Conservation (phyloP, 345 rosid genomes). For the Pugionium cornutum region DNA sequence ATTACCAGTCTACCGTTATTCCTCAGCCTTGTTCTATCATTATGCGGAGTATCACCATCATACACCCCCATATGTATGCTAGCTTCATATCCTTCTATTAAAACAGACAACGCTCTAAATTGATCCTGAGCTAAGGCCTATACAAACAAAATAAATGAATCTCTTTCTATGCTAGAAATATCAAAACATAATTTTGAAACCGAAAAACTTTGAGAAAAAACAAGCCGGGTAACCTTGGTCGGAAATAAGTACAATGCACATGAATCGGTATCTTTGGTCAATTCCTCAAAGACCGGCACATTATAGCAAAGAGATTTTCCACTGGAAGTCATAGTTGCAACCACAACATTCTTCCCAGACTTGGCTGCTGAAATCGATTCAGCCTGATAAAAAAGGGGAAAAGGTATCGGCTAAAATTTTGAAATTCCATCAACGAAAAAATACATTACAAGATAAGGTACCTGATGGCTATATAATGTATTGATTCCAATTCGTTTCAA, state of each 20-base stretch:
- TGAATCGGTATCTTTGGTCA: constrained; percentile 60
- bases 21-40: constrained; percentile 68
- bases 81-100: constrained; percentile 52
- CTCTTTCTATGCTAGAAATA: neutral
- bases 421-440: constrained; percentile 20
- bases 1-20: constrained; percentile 80
- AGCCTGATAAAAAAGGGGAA: constrained; percentile 48
- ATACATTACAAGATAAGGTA: constrained; percentile 37
- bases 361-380: constrained; percentile 77
- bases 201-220: constrained; percentile 12
- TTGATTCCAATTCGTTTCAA: constrained; percentile 66
- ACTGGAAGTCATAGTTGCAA: constrained; percentile 96
- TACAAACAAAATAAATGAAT: constrained; percentile 32
- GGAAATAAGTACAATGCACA: constrained; percentile 95
- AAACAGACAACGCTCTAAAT: constrained; percentile 60
- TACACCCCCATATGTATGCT: constrained; percentile 69
- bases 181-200: neutral
- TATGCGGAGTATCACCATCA: constrained; percentile 85
- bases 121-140: constrained; percentile 99
- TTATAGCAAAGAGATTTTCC: constrained; percentile 99
- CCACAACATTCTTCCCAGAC: constrained; percentile 73
- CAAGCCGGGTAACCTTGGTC: constrained; percentile 64
- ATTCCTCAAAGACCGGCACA: constrained; percentile 80
- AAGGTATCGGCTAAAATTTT: neutral
- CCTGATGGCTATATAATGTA: constrained; percentile 89